These are phyloP conservation scores for Botryotinia calthae DNA, from an alignment of 2,329 filamentous ascomycete species.

Conservation along the genomic window DNA sequence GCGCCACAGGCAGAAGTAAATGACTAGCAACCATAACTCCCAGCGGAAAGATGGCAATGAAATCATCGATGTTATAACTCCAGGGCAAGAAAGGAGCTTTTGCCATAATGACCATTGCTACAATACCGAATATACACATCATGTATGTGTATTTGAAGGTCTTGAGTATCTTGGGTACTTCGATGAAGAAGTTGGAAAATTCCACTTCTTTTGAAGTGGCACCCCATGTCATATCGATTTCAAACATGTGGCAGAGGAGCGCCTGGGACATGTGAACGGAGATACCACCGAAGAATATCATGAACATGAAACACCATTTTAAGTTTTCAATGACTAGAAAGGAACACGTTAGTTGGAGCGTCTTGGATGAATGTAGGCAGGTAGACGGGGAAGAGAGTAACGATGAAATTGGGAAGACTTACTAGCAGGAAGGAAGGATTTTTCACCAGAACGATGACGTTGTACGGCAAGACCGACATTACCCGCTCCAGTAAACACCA, in stretches of 20 bases:
- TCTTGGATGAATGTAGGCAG: not conserved
- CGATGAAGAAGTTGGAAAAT: conserved; percentile 25
- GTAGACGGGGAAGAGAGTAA: not conserved
- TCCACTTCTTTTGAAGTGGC: conserved; percentile 78
- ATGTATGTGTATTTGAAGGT: conserved; percentile 21
- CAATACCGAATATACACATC: conserved; percentile 6
- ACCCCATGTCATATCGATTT: conserved; percentile 81
- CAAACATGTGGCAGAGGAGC: conserved; percentile 75
- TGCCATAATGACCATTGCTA: conserved; percentile 15
- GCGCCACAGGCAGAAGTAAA: conserved; percentile 17
- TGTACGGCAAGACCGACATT: conserved; percentile 53
- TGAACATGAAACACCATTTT: conserved; percentile 20
- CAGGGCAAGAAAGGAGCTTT: conserved; percentile 14
- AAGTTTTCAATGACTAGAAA: conserved; percentile 19
- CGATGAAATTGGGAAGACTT: not conserved
- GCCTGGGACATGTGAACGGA: conserved; percentile 77
- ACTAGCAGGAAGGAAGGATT: conserved; percentile 49
- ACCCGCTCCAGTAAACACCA: conserved; percentile 59
- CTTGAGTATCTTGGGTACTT: conserved; percentile 15
- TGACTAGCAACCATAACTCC: conserved; percentile 13
- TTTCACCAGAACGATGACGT: conserved; percentile 59
- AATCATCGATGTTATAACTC: conserved; percentile 17
- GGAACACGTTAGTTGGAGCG: not conserved
- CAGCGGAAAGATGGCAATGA: conserved; percentile 18
- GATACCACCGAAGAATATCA: conserved; percentile 75